Evolutionary conservation across 108 stramenopile genomes (phyloP).

Genomic region (Cyclotella sp.): DNA sequence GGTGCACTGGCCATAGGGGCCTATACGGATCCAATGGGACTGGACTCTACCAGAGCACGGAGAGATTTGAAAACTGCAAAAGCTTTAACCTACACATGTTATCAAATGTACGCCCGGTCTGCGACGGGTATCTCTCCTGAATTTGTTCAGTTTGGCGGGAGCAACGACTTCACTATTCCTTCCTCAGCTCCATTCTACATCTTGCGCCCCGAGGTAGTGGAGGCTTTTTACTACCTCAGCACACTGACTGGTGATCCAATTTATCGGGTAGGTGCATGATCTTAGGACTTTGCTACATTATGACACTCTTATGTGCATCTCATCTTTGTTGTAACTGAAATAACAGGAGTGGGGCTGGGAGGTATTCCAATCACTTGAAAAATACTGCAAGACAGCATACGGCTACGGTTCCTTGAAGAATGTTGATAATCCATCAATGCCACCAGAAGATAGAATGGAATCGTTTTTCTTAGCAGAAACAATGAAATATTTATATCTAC

Average conservation of each 20-base stretch:
- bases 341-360: slow-evolving; percentile 95
- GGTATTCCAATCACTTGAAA: slow-evolving; percentile 92
- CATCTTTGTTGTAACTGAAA: slow-evolving; percentile 64
- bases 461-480: slow-evolving; percentile 97
- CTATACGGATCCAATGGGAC: slow-evolving; percentile 78
- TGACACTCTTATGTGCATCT: slow-evolving; percentile 76
- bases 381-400: slow-evolving; percentile 79
- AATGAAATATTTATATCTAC: slow-evolving; percentile 94
- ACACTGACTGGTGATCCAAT: slow-evolving; percentile 88
- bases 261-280: slow-evolving; percentile 88
- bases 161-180: slow-evolving; percentile 76
- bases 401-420: slow-evolving; percentile 79
- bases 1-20: slow-evolving; percentile 91
- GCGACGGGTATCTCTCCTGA: slow-evolving; percentile 93
- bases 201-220: slow-evolving; percentile 93
- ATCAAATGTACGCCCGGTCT: slow-evolving; percentile 91
- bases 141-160: slow-evolving; percentile 63
- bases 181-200: slow-evolving; percentile 80
- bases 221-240: slow-evolving; percentile 49
- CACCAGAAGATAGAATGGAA: slow-evolving; percentile 90
- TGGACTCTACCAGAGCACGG: slow-evolving; percentile 75
- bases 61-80: slow-evolving; percentile 85
- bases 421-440: slow-evolving; percentile 53
- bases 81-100: slow-evolving; percentile 95
- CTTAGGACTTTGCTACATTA: slow-evolving; percentile 90